Conservation (phyloP, 1,139 yeast genomes). For the Magnusiomyces fungicola region DNA sequence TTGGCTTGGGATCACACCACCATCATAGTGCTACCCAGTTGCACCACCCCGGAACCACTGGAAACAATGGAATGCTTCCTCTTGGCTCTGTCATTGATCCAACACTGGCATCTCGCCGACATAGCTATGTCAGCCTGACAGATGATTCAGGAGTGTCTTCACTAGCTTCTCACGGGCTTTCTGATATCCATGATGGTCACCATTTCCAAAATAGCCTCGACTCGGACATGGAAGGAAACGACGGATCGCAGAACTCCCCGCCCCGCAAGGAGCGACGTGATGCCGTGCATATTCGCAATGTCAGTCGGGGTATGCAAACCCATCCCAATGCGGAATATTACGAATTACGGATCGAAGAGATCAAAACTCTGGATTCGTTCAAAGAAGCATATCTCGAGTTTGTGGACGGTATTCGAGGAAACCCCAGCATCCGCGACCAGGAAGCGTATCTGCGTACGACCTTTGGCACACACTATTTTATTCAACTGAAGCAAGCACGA, state of each 20-base stretch:
- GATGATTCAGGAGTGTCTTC: background rate
- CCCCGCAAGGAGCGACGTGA: too few species aligned
- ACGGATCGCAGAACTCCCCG: too few species aligned
- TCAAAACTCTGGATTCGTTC: constrained; percentile 1
- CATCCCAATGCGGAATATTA: background rate
- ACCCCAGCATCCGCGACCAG: constrained; percentile 3
- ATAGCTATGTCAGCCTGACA: background rate
- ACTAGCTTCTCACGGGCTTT: too few species aligned
- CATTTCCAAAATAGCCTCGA: too few species aligned
- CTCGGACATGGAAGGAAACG: too few species aligned
- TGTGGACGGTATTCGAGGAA: constrained; percentile 2
- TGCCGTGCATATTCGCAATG: background rate
- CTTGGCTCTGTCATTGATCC: background rate
- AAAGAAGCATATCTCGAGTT: constrained; percentile 5
- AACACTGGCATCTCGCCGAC: background rate
- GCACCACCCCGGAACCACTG: too few species aligned
- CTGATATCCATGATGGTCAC: too few species aligned
- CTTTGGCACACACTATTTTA: constrained; percentile 6
- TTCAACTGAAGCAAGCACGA: constrained; percentile 4
- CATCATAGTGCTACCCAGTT: too few species aligned
- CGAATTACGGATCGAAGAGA: constrained; percentile 3
- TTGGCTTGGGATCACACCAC: too few species aligned
- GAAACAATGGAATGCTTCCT: too few species aligned
- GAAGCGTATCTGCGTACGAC: constrained; percentile 2
- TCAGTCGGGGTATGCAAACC: background rate